These are phyloP conservation scores for Flaveria trinervia DNA, from an alignment of 129 eudicot genomes.

Conservation along the genomic window DNA sequence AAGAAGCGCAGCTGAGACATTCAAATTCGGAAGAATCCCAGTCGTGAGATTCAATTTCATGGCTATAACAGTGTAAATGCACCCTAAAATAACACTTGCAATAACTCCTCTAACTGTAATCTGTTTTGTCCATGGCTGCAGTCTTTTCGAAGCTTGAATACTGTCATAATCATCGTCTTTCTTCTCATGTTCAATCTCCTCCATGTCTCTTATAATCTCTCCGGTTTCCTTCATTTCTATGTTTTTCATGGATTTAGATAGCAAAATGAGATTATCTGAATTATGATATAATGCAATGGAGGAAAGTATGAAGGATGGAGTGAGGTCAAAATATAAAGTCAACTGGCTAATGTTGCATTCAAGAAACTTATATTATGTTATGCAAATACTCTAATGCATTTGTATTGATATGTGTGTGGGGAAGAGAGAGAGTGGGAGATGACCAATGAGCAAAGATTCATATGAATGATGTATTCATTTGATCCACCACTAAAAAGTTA, in stretches of 20 bases:
- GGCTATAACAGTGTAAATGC: slow-evolving; percentile 65
- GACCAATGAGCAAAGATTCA: slow-evolving; percentile 40
- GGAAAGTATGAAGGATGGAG: slow-evolving; percentile 19
- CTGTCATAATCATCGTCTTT: slow-evolving; percentile 32
- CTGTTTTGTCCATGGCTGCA: slow-evolving; percentile 75
- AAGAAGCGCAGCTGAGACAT: slow-evolving; percentile 85
- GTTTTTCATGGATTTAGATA: slow-evolving; percentile 17
- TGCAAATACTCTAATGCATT: slow-evolving; percentile 6
- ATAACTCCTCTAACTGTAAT: slow-evolving; percentile 66
- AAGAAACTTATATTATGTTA: slow-evolving; percentile 24
- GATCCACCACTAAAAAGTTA: slow-evolving; percentile 33
- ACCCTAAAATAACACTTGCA: slow-evolving; percentile 60
- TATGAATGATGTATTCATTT: slow-evolving; percentile 26
- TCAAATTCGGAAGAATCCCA: slow-evolving; percentile 68
- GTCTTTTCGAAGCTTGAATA: slow-evolving; percentile 36
- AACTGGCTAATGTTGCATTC: slow-evolving; percentile 39
- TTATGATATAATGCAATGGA: slow-evolving; percentile 3
- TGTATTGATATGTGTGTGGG: slow-evolving; percentile 25
- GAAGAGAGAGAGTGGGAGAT: not conserved
- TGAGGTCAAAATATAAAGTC: slow-evolving; percentile 30
- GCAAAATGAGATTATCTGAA: slow-evolving; percentile 6
- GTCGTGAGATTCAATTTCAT: slow-evolving; percentile 78
- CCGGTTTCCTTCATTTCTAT: slow-evolving; percentile 35
- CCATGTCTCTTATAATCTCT: slow-evolving; percentile 29
- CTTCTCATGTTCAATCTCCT: slow-evolving; percentile 35